Conservation (phyloP, 495 filamentous ascomycete species). For the Chaetomium fimeti region DNA sequence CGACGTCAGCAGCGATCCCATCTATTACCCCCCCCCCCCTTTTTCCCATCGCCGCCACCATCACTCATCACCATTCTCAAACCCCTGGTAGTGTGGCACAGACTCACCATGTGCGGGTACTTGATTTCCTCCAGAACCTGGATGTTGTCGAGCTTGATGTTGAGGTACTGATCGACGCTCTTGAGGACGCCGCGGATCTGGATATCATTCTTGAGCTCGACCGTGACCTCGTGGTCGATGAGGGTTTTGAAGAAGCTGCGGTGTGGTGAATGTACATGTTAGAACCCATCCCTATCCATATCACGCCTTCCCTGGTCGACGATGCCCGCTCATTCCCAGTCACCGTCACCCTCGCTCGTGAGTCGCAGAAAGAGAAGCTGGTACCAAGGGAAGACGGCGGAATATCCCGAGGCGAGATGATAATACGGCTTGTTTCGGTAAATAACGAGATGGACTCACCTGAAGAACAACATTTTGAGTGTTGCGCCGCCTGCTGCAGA, state of each 20-base stretch:
- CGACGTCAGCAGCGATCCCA: neutral
- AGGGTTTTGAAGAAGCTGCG: constrained; percentile 98
- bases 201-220: constrained; percentile 99
- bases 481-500: neutral
- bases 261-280: neutral
- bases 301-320: no score
- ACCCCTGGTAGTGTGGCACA: neutral
- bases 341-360: no score
- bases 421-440: neutral
- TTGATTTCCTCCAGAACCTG: constrained; percentile 84
- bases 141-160: constrained; percentile 98
- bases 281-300: no score
- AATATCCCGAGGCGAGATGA: neutral
- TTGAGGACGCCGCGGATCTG: constrained; percentile 91
- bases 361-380: no score
- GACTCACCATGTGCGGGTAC: constrained; percentile 81
- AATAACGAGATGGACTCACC: constrained; percentile 38
- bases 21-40: neutral
- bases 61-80: no score
- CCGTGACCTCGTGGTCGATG: constrained; percentile 90
- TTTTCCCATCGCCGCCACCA: no score
- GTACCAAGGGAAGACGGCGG: no score
- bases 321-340: no score
- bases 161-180: constrained; percentile 96
- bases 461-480: constrained; percentile 58